Percentiles rank a stretch among this genome's conserved stretches.
These are phyloP conservation scores for Solanum bulbocastanum DNA, from an alignment of 257 asterid species.

Conservation along the genomic window DNA sequence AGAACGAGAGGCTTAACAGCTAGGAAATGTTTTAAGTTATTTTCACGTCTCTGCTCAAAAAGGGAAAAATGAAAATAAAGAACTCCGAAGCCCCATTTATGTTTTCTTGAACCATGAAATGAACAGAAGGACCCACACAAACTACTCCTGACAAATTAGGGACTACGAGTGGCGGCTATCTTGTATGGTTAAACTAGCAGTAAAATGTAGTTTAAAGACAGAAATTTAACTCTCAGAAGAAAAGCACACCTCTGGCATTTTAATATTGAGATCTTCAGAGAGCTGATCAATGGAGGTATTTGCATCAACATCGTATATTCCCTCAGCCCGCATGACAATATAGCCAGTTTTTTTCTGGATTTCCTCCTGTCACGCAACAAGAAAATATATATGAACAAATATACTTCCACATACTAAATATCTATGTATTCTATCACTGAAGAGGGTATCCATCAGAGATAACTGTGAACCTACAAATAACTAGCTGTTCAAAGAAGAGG, in stretches of 20 bases:
- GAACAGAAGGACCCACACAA: not conserved
- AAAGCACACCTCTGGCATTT: slow-evolving; percentile 78
- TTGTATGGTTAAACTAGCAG: not conserved
- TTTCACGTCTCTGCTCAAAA: not conserved
- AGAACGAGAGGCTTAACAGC: not conserved
- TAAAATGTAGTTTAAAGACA: not conserved
- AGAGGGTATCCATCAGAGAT: not conserved
- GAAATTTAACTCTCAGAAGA: not conserved
- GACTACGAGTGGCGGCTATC: not conserved
- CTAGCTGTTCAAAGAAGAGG: not conserved
- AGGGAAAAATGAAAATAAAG: not conserved
- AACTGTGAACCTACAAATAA: not conserved
- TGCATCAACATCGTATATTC: slow-evolving; percentile 94
- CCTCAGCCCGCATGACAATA: slow-evolving; percentile 93
- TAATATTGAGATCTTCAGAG: slow-evolving; percentile 87
- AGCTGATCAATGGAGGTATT: slow-evolving; percentile 95
- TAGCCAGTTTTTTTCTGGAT: slow-evolving; percentile 97
- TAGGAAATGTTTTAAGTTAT: not conserved
- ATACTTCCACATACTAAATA: not conserved
- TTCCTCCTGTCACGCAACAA: slow-evolving; percentile 62
- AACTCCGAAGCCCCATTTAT: not conserved
- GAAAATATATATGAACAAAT: not conserved
- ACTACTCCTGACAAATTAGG: not conserved
- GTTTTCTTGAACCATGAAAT: not conserved
- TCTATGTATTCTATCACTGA: not conserved